Base-by-base conservation (phyloP, 495 filamentous ascomycete species). In the Penicillium bialowiezense region DNA sequence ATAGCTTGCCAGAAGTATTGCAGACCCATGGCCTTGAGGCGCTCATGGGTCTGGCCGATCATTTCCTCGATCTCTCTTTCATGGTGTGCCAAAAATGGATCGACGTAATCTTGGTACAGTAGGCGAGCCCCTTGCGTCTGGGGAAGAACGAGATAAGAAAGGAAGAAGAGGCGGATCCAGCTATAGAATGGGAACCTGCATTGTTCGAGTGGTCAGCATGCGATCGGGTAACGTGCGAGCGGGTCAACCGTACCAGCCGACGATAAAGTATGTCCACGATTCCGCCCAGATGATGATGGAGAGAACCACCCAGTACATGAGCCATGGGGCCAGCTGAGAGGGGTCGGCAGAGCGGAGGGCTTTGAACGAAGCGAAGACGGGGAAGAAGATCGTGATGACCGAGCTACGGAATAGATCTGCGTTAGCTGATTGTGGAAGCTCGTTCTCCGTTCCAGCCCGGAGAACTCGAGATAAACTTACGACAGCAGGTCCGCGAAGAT, bases 221-320 rank as follows among this genome's bases (percentile, higher is more conserved):
- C 13, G 12, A 13, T 29, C 23, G n/a, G 34, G 17, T 10, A 7
- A 17, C 19, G 21, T 9, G 20, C 3, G 10, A 51, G 14, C 23
- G 3, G 26, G 4, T 13, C 12, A 31, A 23, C 19, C 52, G 33
- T 78, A 88, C 89, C 90, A 97, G 64, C 77, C 75, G 32, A 97
- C 76, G 62, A 97, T 81, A 70, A 90, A 96, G 44, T 83, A 82
- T 17, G 82, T 83, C 87, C 89, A 95, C 28, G 86, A 89, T 69
- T 97, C 93, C 72, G 87, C 79, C 56, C 93, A 79, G 52, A 89
- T 71, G 44, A 87, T 81, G 72, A 86, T 85, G 33, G 89, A 86
- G 39, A 97, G 77, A 23, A 95, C 90, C 37, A 96, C 89, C 90
- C 91, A 99, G 79, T 97, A 99, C 87, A 97, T 97, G 43, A 99